These are phyloP conservation scores for Calonectria hongkongensis DNA, from an alignment of 2,329 filamentous ascomycete genomes.

Conservation along the genomic window DNA sequence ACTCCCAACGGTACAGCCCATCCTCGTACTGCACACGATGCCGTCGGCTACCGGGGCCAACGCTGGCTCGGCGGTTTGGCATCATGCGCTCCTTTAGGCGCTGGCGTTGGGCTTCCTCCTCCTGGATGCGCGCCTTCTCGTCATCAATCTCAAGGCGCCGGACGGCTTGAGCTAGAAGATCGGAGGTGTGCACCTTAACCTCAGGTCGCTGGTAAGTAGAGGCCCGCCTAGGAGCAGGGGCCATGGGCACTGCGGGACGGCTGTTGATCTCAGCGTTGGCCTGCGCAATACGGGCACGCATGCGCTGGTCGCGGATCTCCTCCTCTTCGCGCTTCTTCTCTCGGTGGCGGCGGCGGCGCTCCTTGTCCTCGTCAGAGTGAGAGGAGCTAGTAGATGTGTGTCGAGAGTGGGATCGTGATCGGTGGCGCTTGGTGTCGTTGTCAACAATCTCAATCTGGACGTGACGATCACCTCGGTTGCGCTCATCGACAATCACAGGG, in stretches of 20 bases:
- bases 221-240: conserved; percentile 49
- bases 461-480: conserved; percentile 52
- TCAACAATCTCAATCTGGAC: conserved; percentile 64
- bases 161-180: conserved; percentile 48
- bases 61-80: conserved; percentile 60
- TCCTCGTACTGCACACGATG: conserved; percentile 62
- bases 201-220: conserved; percentile 48
- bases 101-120: conserved; percentile 63
- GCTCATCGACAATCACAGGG: conserved; percentile 64
- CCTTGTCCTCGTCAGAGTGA: conserved; percentile 56
- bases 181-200: too few relatives aligned
- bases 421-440: conserved; percentile 46
- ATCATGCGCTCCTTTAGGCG: conserved; percentile 65
- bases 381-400: conserved; percentile 61
- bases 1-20: conserved; percentile 64
- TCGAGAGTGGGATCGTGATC: conserved; percentile 58
- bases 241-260: conserved; percentile 59
- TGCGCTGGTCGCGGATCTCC: conserved; percentile 52
- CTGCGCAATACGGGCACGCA: conserved; percentile 61
- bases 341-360: conserved; percentile 50
- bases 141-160: conserved; percentile 58
- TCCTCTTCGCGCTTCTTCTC: conserved; percentile 57
- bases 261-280: conserved; percentile 66
- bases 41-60: conserved; percentile 61
- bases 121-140: conserved; percentile 56